A percentile compares a stretch with the other conserved stretches of the same genome.
Conservation (phyloP, 2,329 filamentous ascomycete species). For the Talaromyces islandicus region DNA sequence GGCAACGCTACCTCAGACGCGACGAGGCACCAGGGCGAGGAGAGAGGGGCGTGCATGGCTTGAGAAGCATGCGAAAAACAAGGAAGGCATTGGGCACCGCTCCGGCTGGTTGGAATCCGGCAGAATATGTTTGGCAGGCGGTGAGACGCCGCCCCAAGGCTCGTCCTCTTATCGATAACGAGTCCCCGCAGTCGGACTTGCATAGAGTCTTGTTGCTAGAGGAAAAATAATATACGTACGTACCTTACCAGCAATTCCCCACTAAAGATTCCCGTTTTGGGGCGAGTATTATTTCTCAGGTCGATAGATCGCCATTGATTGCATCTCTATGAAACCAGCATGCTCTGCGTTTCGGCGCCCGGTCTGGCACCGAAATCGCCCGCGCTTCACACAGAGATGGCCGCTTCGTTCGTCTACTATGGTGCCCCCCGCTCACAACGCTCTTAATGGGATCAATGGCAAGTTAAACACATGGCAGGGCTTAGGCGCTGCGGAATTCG, state of each 20-base stretch:
- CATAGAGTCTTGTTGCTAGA: neutral
- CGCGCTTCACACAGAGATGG: constrained; percentile 1
- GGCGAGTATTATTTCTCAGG: too few relatives aligned
- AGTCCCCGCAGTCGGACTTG: neutral
- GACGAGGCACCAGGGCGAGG: neutral
- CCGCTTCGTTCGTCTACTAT: constrained; percentile 14
- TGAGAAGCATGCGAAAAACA: neutral
- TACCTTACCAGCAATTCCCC: too few relatives aligned
- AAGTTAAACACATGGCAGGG: constrained; percentile 31
- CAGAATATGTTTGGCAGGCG: neutral
- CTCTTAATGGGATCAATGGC: constrained; percentile 13
- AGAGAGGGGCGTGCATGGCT: neutral
- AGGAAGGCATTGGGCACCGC: neutral
- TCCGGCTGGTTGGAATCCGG: neutral
- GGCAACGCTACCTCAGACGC: neutral
- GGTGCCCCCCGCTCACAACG: constrained; percentile 15
- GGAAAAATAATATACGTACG: too few relatives aligned
- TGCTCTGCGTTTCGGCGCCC: neutral
- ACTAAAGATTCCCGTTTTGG: too few relatives aligned
- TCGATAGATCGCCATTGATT: neutral
- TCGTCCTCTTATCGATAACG: neutral
- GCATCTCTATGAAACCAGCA: neutral
- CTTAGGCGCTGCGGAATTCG: constrained; percentile 50
- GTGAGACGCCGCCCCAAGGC: neutral
- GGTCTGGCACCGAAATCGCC: neutral